Percentiles rank a stretch among this genome's conserved stretches.
These are phyloP conservation scores for Mycosarcoma maydis DNA, from an alignment of 1,284 basidiomycete genomes.

Conservation along the genomic window DNA sequence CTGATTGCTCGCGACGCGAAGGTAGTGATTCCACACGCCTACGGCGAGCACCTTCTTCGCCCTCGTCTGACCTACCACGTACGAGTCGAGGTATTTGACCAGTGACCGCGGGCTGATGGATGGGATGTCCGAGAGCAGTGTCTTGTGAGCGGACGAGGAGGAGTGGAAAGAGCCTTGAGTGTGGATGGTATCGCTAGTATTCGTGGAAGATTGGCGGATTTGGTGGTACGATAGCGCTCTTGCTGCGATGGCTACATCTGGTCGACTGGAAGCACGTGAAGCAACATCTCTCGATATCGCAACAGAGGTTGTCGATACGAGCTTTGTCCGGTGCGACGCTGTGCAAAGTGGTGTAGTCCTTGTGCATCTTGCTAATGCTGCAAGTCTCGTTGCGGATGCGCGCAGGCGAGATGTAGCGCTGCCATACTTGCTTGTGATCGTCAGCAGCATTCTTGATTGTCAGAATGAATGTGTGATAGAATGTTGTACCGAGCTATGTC, in stretches of 20 bases:
- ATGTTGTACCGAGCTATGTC: background rate
- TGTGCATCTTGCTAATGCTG: background rate
- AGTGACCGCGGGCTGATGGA: constrained; percentile 71
- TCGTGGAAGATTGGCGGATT: background rate
- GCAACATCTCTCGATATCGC: no score
- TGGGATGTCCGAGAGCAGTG: constrained; percentile 14
- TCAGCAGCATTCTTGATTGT: constrained; percentile 11
- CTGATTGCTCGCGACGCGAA: constrained; percentile 33
- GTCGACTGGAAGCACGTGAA: no score
- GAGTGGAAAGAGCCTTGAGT: constrained; percentile 22
- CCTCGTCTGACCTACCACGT: constrained; percentile 88
- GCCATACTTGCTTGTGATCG: background rate
- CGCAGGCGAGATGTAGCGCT: background rate
- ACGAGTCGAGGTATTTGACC: constrained; percentile 85
- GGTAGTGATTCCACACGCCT: constrained; percentile 68
- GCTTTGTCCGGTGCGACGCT: background rate
- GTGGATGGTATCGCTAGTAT: background rate
- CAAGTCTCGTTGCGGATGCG: background rate
- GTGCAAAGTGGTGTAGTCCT: background rate
- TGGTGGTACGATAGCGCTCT: background rate
- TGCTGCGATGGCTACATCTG: background rate
- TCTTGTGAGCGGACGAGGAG: constrained; percentile 1
- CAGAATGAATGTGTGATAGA: no score
- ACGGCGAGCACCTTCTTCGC: constrained; percentile 94
- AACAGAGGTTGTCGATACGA: no score